phyloP scores from a whole-genome alignment of 352 stramenopile genomes.

The Halophytophthora polymorphica region DNA sequence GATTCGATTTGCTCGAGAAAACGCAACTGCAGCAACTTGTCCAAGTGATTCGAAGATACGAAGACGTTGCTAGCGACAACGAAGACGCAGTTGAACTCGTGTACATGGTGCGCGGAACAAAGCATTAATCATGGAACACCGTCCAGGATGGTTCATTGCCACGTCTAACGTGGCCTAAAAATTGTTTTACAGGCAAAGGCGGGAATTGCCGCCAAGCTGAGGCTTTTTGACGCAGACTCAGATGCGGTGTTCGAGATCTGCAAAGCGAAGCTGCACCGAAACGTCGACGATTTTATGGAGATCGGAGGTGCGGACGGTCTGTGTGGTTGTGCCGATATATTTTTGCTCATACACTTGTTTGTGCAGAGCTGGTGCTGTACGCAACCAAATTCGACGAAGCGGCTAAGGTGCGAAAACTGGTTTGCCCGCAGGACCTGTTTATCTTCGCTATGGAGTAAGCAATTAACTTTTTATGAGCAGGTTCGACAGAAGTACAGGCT shows the following conservation, averaged over 20 bases:
- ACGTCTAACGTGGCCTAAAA: conserved; percentile 1
- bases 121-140: too few relatives aligned
- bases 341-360: conserved; percentile 1
- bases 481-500: conserved; percentile 45
- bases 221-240: conserved; percentile 55
- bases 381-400: conserved; percentile 53
- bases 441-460: neutral
- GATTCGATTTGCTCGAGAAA: conserved; percentile 45
- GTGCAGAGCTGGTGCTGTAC: conserved; percentile 61
- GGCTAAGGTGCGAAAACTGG: conserved; percentile 18
- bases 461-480: conserved; percentile 20
- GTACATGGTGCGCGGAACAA: conserved; percentile 32
- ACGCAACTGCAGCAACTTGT: conserved; percentile 33
- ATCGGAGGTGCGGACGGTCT: conserved; percentile 42
- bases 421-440: neutral
- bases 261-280: conserved; percentile 30
- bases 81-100: conserved; percentile 14
- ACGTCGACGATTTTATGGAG: conserved; percentile 37
- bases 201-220: conserved; percentile 51
- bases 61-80: conserved; percentile 14
- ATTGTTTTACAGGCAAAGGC: conserved; percentile 35
- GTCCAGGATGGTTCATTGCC: neutral
- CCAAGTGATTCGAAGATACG: conserved; percentile 38
- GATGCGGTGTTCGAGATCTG: conserved; percentile 52
- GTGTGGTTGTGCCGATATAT: neutral